Percentiles rank a stretch among this genome's conserved stretches.
Conservation (phyloP, 2,329 filamentous ascomycete species). For the Alternaria tenuissima region DNA sequence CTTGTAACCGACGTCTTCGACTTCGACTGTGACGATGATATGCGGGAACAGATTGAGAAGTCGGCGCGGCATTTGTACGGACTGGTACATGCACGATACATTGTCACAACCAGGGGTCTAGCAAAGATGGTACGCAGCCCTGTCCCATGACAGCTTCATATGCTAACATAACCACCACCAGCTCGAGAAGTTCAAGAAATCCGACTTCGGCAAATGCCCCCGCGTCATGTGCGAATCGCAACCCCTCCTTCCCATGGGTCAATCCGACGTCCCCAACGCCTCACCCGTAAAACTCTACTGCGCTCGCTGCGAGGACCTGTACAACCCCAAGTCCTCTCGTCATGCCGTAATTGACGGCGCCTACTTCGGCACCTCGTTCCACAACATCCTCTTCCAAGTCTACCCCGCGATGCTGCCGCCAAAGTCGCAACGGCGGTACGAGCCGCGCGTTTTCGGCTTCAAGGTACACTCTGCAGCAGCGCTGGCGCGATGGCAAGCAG, state of each 20-base stretch:
- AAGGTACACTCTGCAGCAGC: constrained; percentile 90
- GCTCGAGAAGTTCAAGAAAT: constrained; percentile 99
- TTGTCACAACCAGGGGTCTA: constrained; percentile 92
- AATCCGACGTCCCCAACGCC: constrained; percentile 85
- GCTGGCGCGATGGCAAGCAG: constrained; percentile 89
- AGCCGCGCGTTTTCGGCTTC: constrained; percentile 93
- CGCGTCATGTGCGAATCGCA: constrained; percentile 95
- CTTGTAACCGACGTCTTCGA: constrained; percentile 98
- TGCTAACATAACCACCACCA: constrained; percentile 51
- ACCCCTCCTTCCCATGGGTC: constrained; percentile 91
- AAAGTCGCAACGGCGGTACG: constrained; percentile 86
- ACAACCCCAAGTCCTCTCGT: constrained; percentile 97
- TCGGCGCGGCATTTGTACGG: constrained; percentile 95
- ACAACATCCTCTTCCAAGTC: constrained; percentile 99
- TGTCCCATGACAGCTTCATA: neutral
- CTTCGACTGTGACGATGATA: constrained; percentile 97
- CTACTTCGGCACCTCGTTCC: constrained; percentile 97
- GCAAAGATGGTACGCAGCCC: constrained; percentile 84
- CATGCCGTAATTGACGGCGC: constrained; percentile 96
- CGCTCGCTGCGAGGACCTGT: constrained; percentile 95
- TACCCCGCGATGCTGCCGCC: constrained; percentile 88
- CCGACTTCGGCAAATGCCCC: constrained; percentile 97
- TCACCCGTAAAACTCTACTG: constrained; percentile 98
- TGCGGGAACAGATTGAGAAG: constrained; percentile 98
- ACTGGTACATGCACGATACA: constrained; percentile 93